Base-by-base conservation (phyloP, 352 stramenopile genomes). In the Globisporangium okanoganense region DNA sequence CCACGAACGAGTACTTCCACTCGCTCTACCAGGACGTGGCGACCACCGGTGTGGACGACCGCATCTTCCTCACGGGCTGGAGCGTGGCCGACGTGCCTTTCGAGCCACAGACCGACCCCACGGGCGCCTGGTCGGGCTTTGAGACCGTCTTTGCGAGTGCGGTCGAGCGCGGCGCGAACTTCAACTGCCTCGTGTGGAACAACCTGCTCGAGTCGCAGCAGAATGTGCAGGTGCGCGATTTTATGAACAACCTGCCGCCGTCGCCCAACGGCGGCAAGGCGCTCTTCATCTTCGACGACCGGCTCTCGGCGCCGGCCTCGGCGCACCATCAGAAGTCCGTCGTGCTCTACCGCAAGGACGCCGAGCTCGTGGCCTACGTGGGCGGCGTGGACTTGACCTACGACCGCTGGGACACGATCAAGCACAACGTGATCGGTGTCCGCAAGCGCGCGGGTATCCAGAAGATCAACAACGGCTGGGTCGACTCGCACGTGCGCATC, bases 331-430 rank as follows among this genome's bases (percentile, higher is more conserved):
- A 86, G 48, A 88, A 85, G 48, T 73, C 64, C 0, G 35, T 82
- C 20, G 56, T 76, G 18, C 24, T 41, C 27, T 27, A 55, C 25
- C 48, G 48, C 7, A 18, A 38, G 20, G 29, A 55, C 48, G 48
- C 8, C 6, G 48, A 55, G 27, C 25, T 55, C 9, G 56, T 63
- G 8, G 75, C 82, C 6, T 89, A 79, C 58, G 69, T 86, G 0
- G 77, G 79, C 1, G 82, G 79, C 0, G 63, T 84, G 4, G 82
- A 89, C 54, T 49, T 87, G 25, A 76, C 66, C 14, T 67, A 65
- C n/a, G 71, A 88, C 51, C 78, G 81, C 7, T 90, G 81, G 78
- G 76, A 90, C 55, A 86, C 76, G 22, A 66, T 73, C 16, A 67
- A 71, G 8, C 76, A 88, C 61, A 71, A 88, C 64, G 61, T 73